Evolutionary conservation across 108 stramenopile species (phyloP).

Genomic region (Chaetoceros muelleri): DNA sequence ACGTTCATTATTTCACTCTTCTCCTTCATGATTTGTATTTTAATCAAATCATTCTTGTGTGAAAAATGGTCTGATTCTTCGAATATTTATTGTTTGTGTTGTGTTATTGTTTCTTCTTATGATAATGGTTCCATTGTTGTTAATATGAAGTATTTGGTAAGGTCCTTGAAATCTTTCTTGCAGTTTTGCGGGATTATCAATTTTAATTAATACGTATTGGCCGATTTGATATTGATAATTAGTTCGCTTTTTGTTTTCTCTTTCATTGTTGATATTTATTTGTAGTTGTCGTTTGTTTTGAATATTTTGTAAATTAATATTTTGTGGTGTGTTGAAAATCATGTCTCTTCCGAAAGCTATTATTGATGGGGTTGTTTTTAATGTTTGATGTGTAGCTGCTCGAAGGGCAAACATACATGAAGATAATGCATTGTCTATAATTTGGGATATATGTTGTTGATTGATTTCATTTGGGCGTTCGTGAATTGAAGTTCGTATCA

Average conservation of each 20-base stretch:
- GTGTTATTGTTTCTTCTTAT: not conserved
- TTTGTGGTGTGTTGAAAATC: not conserved
- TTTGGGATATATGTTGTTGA: not conserved
- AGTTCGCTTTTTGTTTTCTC: not conserved
- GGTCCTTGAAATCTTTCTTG: not conserved
- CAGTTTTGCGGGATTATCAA: not conserved
- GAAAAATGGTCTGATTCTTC: not conserved
- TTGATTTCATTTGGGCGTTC: constrained; percentile 6
- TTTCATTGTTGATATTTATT: not conserved
- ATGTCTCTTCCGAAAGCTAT: not conserved
- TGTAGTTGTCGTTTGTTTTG: not conserved
- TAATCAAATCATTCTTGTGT: not conserved
- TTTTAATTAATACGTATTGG: not conserved
- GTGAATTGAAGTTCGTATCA: constrained; percentile 11
- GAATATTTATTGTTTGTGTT: not conserved
- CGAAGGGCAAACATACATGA: not conserved
- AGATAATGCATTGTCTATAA: not conserved
- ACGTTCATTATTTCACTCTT: too few relatives aligned
- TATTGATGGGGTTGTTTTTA: not conserved
- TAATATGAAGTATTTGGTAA: not conserved
- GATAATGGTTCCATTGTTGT: not conserved
- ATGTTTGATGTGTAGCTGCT: not conserved
- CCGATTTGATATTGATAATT: not conserved
- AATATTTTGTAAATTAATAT: not conserved
- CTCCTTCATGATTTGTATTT: not conserved